A percentile compares a stretch with the other conserved stretches of the same genome.
Evolutionary conservation across 305 asterid genomes (phyloP).

Genomic region (Plantago coronopus): DNA sequence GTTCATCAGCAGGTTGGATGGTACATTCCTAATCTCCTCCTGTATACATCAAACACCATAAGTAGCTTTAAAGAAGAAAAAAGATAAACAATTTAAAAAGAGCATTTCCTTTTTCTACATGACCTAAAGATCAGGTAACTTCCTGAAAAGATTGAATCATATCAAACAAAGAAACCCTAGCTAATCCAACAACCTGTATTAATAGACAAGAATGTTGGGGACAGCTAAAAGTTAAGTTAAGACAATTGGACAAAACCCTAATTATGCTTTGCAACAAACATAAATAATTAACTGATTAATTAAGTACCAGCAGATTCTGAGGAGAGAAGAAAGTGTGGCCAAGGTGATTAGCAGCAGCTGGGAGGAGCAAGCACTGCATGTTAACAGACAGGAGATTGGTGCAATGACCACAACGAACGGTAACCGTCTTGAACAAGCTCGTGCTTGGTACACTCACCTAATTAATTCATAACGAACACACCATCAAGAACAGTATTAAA

Average conservation of each 20-base stretch:
- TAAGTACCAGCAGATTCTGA: constrained; percentile 76
- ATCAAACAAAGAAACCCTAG: not conserved
- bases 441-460: constrained; percentile 96
- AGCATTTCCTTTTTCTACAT: no score
- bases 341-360: constrained; percentile 63
- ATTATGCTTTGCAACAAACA: not conserved
- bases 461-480: not conserved
- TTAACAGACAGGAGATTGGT: constrained; percentile 86
- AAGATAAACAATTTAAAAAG: no score
- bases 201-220: no score
- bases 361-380: constrained; percentile 81
- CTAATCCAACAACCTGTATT: no score
- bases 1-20: constrained; percentile 62
- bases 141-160: no score
- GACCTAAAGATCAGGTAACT: no score
- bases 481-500: not conserved
- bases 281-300: no score
- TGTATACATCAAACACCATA: constrained; percentile 9
- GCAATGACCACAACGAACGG: constrained; percentile 98
- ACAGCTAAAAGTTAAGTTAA: not conserved
- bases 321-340: constrained; percentile 80
- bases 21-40: constrained; percentile 85
- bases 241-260: constrained; percentile 22
- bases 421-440: constrained; percentile 90
- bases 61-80: not conserved